Evolutionary conservation across 129 eudicot species (phyloP), one percentile per base, ranked within the genome.

Genomic region (Apium graveolens): DNA sequence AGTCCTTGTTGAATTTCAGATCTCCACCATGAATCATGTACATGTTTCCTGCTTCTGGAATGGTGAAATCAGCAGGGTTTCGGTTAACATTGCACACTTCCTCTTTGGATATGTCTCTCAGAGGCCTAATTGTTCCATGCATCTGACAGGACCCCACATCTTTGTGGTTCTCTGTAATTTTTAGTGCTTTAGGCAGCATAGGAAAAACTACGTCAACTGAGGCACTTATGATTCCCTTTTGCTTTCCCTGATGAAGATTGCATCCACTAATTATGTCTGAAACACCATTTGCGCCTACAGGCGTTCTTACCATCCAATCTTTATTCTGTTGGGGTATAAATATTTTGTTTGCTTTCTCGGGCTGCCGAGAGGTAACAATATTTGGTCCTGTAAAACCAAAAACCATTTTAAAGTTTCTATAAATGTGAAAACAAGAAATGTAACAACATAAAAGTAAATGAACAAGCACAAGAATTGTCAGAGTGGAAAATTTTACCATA

Each of bases 11-110:
- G 0, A 42, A 27, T 51, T 60, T 74, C 43, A 86, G 66, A 83
- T 90, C 93, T 70, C 85, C 86, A 13, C 75, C 82, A 34, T 45
- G 68, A 17, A 88, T 78, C 79, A 87, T 92, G 73, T 79, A 90
- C 38, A 34, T 45, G 37, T 88, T 90, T 49, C 87, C 83, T 27
- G 86, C 82, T n/a, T 90, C 91, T 5, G 97, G 97, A 66, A 81
- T 46, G 76, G 88, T 86, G 76, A 89, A 89, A 81, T 94, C 98
- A 73, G 97, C 96, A 24, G 98, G 98, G 78, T 94, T 94, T 81
- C 42, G 69, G 87, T 91, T 94, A 12, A 91, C 48, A 1, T 76
- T 72, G 85, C 98, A 94, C 7, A 82, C 79, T 37, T 70, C 87
- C 38, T 69, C 79, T 57, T 74, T 43, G 21, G 78, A 35, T 10